Evolutionary conservation across 176 grass and related monocot genomes (phyloP).

Genomic region (Saccharum officinarum): DNA sequence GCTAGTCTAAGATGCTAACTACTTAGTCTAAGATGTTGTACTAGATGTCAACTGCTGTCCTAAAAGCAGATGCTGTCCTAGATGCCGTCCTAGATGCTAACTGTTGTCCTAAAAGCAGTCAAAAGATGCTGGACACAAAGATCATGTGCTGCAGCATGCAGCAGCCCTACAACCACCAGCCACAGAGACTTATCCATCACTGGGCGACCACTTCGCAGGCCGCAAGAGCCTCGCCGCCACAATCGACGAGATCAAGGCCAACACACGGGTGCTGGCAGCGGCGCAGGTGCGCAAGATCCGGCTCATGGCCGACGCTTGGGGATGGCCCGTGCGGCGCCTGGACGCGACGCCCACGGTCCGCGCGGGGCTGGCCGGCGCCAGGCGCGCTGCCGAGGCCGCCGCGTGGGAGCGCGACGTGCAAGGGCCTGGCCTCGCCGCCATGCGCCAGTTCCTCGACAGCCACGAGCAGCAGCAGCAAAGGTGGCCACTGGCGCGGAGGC

Average conservation of each 20-base stretch:
- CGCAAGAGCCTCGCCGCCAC: conserved; percentile 41
- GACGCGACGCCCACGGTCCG: conserved; percentile 30
- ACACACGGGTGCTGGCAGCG: conserved; percentile 72
- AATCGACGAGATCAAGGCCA: conserved; percentile 71
- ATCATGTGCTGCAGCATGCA: too few relatives aligned
- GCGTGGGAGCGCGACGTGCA: neutral
- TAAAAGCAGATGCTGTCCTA: too few relatives aligned
- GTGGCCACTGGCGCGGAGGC: too few relatives aligned
- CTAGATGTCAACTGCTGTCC: too few relatives aligned
- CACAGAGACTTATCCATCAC: too few relatives aligned
- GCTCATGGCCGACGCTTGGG: conserved; percentile 48
- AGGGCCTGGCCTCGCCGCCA: neutral
- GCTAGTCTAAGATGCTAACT: too few relatives aligned
- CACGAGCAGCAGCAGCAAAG: neutral
- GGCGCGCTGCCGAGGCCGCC: neutral
- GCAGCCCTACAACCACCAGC: too few relatives aligned
- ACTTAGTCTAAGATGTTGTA: too few relatives aligned
- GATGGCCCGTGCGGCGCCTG: conserved; percentile 64
- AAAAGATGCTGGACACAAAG: too few relatives aligned
- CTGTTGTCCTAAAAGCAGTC: too few relatives aligned
- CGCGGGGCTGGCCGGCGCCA: neutral
- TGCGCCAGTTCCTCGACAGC: neutral
- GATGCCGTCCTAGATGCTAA: too few relatives aligned
- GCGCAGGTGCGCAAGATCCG: conserved; percentile 76
- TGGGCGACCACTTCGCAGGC: conserved; percentile 47